Evolutionary conservation across 305 asterid genomes (phyloP).

Genomic region (Plantago coronopus): DNA sequence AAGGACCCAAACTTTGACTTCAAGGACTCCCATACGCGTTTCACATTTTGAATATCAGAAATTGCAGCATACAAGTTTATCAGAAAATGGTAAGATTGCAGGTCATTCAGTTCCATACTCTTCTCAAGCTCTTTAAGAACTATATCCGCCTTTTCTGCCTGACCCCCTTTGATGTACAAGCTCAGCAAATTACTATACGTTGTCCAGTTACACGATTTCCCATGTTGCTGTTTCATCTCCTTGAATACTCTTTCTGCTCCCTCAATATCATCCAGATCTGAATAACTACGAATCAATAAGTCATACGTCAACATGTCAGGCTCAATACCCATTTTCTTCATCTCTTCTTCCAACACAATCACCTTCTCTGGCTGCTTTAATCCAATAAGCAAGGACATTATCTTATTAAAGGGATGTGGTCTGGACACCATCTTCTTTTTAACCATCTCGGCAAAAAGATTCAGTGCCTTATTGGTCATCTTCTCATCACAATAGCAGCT

Average conservation of each 20-base stretch:
- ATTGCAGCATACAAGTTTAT: slow-evolving; percentile 56
- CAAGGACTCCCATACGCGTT: slow-evolving; percentile 57
- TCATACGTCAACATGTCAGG: slow-evolving; percentile 58
- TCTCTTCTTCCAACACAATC: slow-evolving; percentile 37
- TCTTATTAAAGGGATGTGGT: slow-evolving; percentile 47
- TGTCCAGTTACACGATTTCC: slow-evolving; percentile 61
- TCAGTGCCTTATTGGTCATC: slow-evolving; percentile 55
- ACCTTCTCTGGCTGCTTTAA: slow-evolving; percentile 57
- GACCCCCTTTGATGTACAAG: slow-evolving; percentile 48
- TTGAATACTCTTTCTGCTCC: slow-evolving; percentile 65
- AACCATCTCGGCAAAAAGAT: slow-evolving; percentile 47
- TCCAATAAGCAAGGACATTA: slow-evolving; percentile 56
- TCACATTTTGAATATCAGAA: slow-evolving; percentile 49
- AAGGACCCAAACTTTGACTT: slow-evolving; percentile 32
- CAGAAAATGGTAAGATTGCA: slow-evolving; percentile 56
- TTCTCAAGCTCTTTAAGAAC: slow-evolving; percentile 57
- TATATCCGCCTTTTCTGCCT: slow-evolving; percentile 50
- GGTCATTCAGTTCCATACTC: slow-evolving; percentile 41
- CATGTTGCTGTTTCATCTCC: slow-evolving; percentile 48
- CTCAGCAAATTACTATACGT: slow-evolving; percentile 62
- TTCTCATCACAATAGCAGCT: slow-evolving; percentile 62
- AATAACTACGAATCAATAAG: slow-evolving; percentile 51
- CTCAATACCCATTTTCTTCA: slow-evolving; percentile 47
- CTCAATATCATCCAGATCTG: slow-evolving; percentile 46
- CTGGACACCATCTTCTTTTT: slow-evolving; percentile 30